Evolutionary conservation across 1,284 basidiomycete genomes (phyloP), one percentile per base, ranked within the genome.

Genomic region (Hymenochaete sp.): DNA sequence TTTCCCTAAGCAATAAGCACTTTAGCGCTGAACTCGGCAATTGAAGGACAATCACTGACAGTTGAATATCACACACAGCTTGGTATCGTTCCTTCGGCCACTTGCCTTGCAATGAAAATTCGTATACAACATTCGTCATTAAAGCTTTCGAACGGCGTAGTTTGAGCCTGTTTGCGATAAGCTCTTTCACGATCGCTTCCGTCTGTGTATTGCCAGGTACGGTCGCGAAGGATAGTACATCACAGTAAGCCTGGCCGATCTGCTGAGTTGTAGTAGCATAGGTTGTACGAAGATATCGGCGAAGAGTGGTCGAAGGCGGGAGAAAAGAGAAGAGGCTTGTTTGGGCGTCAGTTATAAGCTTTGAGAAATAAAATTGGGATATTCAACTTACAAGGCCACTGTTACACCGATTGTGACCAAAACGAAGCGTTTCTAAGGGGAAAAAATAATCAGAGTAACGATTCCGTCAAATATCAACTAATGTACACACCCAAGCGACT

Each of bases 71-170:
- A 45, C 78, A 59, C 25, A 85, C 71, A 39, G 67, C 74, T 32
- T 79, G 72, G 56, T 86, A 86, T 46, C 83, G 63, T 45, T 78
- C 60, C 14, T 70, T 71, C 2, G 82, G 82, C 83, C 82, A 86
- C 53, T 70, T 65, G 3, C 82, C 82, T 45, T 76, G 60, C 13
- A 85, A 59, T 0, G 82, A 84, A 56, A 82, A 75, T 81, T 86
- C 82, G 52, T 84, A 86, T 0, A 71, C 63, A 22, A 75, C 72
- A 55, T 86, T 84, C 4, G 66, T 59, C 47, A 70, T 73, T 44
- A 82, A 54, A 2, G 72, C 63, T 2, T 71, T 60, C 0, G 76
- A 75, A 29, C 80, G 64, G 49, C 71, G 75, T 40, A 85, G 62
- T 57, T 85, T 86, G 48, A 71, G 67, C 8, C 80, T 66, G 43